Conservation (phyloP, 352 stramenopile genomes). For the Pythium rhizo-oryzae region DNA sequence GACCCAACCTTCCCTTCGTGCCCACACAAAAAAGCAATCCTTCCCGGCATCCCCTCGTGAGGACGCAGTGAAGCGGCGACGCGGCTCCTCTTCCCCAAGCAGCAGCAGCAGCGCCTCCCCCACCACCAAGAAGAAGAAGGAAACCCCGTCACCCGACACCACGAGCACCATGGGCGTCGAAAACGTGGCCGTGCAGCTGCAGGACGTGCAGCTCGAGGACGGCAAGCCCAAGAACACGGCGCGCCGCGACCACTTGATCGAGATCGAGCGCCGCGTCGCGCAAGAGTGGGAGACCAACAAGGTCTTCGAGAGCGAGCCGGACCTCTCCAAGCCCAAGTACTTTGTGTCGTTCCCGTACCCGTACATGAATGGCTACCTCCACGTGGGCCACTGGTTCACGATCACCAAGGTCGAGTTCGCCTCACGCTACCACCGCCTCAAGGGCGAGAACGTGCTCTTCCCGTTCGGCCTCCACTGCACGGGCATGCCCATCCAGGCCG, state of each 20-base stretch:
- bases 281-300: conserved; percentile 87
- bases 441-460: conserved; percentile 99
- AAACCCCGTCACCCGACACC: not conserved
- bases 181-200: conserved; percentile 79
- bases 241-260: conserved; percentile 89
- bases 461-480: conserved; percentile 99
- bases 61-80: conserved; percentile 29
- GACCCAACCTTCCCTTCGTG: not conserved
- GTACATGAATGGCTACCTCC: conserved; percentile 99
- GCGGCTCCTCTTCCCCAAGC: conserved; percentile 10
- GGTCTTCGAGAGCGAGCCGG: conserved; percentile 90
- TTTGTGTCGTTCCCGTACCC: conserved; percentile 99
- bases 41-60: conserved; percentile 2
- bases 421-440: conserved; percentile 94
- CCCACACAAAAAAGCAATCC: conserved; percentile 20
- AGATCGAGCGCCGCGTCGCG: conserved; percentile 93
- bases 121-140: conserved; percentile 8
- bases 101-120: not conserved
- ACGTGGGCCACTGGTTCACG: conserved; percentile 98
- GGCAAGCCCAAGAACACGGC: conserved; percentile 69
- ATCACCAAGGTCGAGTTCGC: conserved; percentile 98
- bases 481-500: conserved; percentile 99
- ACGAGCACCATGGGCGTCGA: conserved; percentile 36
- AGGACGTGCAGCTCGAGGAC: conserved; percentile 72
- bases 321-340: conserved; percentile 93